These are phyloP conservation scores for Solanum sitiens DNA, from an alignment of 257 asterid genomes.

Conservation along the genomic window DNA sequence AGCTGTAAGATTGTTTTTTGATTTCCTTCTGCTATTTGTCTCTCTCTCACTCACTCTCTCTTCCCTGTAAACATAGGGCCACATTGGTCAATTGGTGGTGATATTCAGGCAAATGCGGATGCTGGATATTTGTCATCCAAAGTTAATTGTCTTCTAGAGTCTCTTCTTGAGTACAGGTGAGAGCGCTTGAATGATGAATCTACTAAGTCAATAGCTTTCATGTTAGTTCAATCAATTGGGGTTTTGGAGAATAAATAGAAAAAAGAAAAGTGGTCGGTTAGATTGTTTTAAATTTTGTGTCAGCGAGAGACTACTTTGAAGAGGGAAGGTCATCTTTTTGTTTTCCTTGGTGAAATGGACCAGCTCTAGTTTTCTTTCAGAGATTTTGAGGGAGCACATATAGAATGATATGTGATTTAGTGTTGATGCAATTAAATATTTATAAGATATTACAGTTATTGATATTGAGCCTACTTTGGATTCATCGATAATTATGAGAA, in stretches of 20 bases:
- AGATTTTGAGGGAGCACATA: not conserved
- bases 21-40: not conserved
- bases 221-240: not conserved
- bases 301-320: not conserved
- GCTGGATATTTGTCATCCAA: slow-evolving; percentile 57
- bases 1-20: not conserved
- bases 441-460: not conserved
- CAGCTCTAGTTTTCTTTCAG: not conserved
- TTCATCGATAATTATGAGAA: not conserved
- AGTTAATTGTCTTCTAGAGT: slow-evolving; percentile 47
- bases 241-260: not conserved
- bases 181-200: not conserved
- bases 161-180: slow-evolving; percentile 77
- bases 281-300: not conserved
- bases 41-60: not conserved
- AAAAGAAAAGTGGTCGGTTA: not conserved
- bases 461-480: not conserved
- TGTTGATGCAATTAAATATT: not conserved
- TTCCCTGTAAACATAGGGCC: slow-evolving; percentile 21
- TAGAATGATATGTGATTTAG: not conserved
- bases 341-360: not conserved
- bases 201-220: not conserved
- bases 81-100: slow-evolving; percentile 16
- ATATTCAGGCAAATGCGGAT: slow-evolving; percentile 19
- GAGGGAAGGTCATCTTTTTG: not conserved